Base-by-base conservation (phyloP, 129 eudicot genomes). In the Gnaphalium uliginosum region DNA sequence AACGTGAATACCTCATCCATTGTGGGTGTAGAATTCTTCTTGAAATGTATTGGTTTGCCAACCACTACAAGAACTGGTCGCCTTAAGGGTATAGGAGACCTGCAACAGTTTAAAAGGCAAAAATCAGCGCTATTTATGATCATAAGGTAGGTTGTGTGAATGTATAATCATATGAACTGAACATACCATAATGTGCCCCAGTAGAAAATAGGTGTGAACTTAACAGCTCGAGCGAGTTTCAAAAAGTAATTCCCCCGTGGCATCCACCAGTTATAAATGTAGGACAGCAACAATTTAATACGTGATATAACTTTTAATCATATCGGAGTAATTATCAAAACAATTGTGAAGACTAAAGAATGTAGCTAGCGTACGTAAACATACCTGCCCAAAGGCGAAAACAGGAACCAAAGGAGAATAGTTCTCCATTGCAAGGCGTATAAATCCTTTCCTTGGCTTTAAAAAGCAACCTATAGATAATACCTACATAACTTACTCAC, bases 221-320 rank as follows among this genome's bases (percentile, higher is more conserved):
- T 95, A 30, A 95, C 79, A 66, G 90, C 87, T 82, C 97, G 85
- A 29, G 96, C 76, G 59, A 95, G 81, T 71, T 87, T 85, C 78
- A 81, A 66, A 73, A 63, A 84, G 70, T 87, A 68, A 35, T 87
- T 80, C 63, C 96, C 90, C 17, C 83, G 57, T 24, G 99, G 99
- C 82, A 84, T 95, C 99, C 99, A 95, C 99, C 99, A 95, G 82
- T 89, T 89, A 85, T 87, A 95, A 57, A 84, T 96, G 8, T 77
- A 62, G 4, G 96, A 73, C 97, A 91, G 87, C 84, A 83, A 57
- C 50, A 74, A n/a, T 69, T 71, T 66, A 19, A 41, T 46, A 66
- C 53, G 6, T 23, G 43, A 22, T 54, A 51, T 72, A 33, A 51
- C 24, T 17, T 53, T 48, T 41, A 57, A 26, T 15, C 17, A 35